Evolutionary conservation across 257 asterid genomes (phyloP).

Genomic region (Leonotis leonurus): DNA sequence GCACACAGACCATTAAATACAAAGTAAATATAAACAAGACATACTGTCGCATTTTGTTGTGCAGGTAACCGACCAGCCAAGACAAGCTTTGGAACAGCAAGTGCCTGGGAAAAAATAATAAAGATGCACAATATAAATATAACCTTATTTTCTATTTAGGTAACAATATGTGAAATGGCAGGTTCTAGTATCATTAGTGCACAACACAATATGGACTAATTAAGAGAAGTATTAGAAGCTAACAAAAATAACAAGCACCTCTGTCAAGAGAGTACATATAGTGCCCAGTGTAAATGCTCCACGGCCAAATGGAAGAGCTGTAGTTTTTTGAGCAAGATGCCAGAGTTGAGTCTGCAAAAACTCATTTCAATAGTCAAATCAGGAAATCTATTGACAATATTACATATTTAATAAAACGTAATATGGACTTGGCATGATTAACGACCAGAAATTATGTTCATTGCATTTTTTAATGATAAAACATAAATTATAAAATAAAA

Average conservation of each 20-base stretch:
- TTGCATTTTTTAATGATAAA: not conserved
- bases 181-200: not conserved
- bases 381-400: not conserved
- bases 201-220: not conserved
- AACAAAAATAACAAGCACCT: constrained; percentile 43
- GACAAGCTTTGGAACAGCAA: constrained; percentile 91
- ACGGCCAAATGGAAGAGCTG: constrained; percentile 97
- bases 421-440: not conserved
- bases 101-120: constrained; percentile 52
- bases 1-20: constrained; percentile 2
- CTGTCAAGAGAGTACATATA: constrained; percentile 81
- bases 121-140: not conserved
- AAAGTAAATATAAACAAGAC: constrained; percentile 8
- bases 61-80: constrained; percentile 97
- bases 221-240: not conserved
- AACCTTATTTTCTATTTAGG: not conserved
- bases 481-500: not conserved
- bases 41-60: constrained; percentile 93
- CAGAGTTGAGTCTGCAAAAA: constrained; percentile 77
- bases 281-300: constrained; percentile 98
- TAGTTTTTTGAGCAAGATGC: constrained; percentile 99
- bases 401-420: not conserved
- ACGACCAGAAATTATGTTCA: not conserved
- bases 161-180: constrained; percentile 1
- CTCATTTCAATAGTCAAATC: constrained; percentile 2